A percentile compares a stretch with the other conserved stretches of the same genome.
Evolutionary conservation across 352 stramenopile genomes (phyloP).

Genomic region (Halophytophthora polymorphica): DNA sequence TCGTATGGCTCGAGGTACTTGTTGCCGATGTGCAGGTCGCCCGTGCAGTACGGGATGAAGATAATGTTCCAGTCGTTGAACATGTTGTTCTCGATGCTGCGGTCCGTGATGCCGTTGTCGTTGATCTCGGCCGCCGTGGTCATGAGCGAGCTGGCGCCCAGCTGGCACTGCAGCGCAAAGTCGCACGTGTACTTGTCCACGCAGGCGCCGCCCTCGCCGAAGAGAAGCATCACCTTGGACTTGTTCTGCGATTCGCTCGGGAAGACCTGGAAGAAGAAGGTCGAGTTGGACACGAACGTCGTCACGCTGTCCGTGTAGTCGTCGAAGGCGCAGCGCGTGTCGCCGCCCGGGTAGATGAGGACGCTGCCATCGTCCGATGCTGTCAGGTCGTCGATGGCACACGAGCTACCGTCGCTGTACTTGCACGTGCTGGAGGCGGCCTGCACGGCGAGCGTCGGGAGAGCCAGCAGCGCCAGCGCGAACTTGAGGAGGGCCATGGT

Average conservation of each 20-base stretch:
- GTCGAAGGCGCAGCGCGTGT: slow-evolving; percentile 34
- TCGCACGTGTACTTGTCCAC: slow-evolving; percentile 33
- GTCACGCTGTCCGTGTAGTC: slow-evolving; percentile 11
- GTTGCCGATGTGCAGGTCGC: slow-evolving; percentile 44
- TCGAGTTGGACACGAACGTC: slow-evolving; percentile 14
- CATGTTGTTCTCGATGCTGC: slow-evolving; percentile 30
- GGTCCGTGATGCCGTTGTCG: slow-evolving; percentile 36
- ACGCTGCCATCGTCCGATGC: slow-evolving; percentile 13
- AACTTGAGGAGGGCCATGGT: too few species aligned
- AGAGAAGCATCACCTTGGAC: slow-evolving; percentile 41
- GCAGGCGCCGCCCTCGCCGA: slow-evolving; percentile 39
- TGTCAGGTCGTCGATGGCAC: slow-evolving; percentile 8
- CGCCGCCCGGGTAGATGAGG: slow-evolving; percentile 27
- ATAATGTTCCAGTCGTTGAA: slow-evolving; percentile 54
- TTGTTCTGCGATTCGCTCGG: slow-evolving; percentile 25
- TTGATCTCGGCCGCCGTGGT: slow-evolving; percentile 8
- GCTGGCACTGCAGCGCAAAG: slow-evolving; percentile 34
- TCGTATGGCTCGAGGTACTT: not conserved
- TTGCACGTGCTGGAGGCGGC: slow-evolving; percentile 3
- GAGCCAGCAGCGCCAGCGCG: too few species aligned
- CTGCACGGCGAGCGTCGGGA: not conserved
- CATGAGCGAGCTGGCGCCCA: slow-evolving; percentile 31
- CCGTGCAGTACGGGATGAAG: slow-evolving; percentile 48
- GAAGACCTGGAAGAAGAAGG: slow-evolving; percentile 53
- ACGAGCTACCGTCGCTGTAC: slow-evolving; percentile 4